Percentiles rank a stretch among this genome's conserved stretches.
phyloP scores from a whole-genome alignment of 106 monocot species.

The Apostasia ramifera region DNA sequence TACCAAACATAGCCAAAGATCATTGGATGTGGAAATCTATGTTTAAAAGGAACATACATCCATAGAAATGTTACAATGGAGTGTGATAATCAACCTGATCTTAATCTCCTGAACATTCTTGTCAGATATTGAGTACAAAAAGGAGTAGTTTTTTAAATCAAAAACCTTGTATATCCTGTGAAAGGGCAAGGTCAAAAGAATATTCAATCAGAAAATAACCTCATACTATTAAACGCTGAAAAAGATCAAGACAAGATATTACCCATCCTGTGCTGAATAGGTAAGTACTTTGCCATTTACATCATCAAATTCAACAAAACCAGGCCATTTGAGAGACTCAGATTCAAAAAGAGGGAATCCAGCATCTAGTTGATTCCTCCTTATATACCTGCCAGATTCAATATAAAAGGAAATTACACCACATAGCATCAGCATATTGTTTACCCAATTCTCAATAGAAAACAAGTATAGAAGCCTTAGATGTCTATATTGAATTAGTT shows the following conservation, averaged over 20 bases:
- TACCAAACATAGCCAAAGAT: too few species aligned
- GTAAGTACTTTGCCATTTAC: conserved; percentile 93
- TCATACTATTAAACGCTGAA: not conserved
- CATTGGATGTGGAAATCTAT: too few species aligned
- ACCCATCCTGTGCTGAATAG: conserved; percentile 89
- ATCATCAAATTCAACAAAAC: conserved; percentile 96
- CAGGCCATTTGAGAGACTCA: conserved; percentile 88
- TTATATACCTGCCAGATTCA: conserved; percentile 56
- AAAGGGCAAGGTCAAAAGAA: not conserved
- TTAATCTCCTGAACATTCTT: conserved; percentile 89
- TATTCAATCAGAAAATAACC: not conserved
- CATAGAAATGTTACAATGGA: not conserved
- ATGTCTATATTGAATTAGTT: too few species aligned
- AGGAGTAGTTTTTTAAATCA: conserved; percentile 70
- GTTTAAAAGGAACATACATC: too few species aligned
- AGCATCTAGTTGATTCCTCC: conserved; percentile 77
- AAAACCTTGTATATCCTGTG: conserved; percentile 76
- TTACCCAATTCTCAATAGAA: too few species aligned
- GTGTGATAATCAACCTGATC: conserved; percentile 48
- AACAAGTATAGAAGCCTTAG: too few species aligned
- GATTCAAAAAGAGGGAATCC: conserved; percentile 84
- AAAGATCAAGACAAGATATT: conserved; percentile 11
- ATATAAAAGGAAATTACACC: not conserved
- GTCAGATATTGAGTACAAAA: conserved; percentile 84
- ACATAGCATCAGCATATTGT: too few species aligned